These are phyloP conservation scores for Colletotrichum sojae DNA, from an alignment of 2,329 filamentous ascomycete genomes.

Conservation along the genomic window DNA sequence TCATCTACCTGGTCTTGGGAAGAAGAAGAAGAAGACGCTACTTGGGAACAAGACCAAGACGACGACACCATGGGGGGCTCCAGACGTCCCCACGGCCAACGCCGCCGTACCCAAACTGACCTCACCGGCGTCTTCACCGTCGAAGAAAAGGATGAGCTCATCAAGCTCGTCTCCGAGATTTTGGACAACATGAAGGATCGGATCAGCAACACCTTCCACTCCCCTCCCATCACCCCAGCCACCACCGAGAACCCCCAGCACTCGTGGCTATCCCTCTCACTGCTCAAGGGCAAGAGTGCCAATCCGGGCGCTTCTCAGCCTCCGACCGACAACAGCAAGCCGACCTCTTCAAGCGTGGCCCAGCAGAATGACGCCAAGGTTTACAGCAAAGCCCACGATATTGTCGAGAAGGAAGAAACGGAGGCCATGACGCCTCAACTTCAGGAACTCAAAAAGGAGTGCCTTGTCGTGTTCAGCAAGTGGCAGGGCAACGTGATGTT, in stretches of 20 bases:
- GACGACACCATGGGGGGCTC: slow-evolving; percentile 30
- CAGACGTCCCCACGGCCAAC: slow-evolving; percentile 34
- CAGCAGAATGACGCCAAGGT: slow-evolving; percentile 42
- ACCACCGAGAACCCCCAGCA: slow-evolving; percentile 49
- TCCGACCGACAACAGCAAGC: slow-evolving; percentile 29
- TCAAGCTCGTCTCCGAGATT: slow-evolving; percentile 65
- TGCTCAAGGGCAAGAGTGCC: slow-evolving; percentile 44
- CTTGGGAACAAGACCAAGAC: slow-evolving; percentile 34
- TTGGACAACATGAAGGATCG: slow-evolving; percentile 69
- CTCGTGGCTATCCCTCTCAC: slow-evolving; percentile 54
- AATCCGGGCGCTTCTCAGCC: slow-evolving; percentile 10
- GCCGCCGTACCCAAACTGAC: slow-evolving; percentile 54
- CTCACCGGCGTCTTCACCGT: slow-evolving; percentile 63
- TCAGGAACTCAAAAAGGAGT: slow-evolving; percentile 76
- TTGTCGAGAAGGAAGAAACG: slow-evolving; percentile 50
- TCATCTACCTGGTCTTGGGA: slow-evolving; percentile 38
- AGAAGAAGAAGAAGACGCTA: slow-evolving; percentile 38
- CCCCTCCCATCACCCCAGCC: slow-evolving; percentile 53
- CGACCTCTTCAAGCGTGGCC: slow-evolving; percentile 30
- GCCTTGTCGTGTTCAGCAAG: slow-evolving; percentile 80
- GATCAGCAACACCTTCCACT: slow-evolving; percentile 67
- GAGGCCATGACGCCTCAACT: slow-evolving; percentile 45
- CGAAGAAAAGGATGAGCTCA: slow-evolving; percentile 66
- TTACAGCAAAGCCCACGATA: slow-evolving; percentile 47
- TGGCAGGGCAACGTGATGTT: slow-evolving; percentile 82